Evolutionary conservation across 2,329 filamentous ascomycete species (phyloP), one percentile per base, ranked within the genome.

Genomic region (Thelonectria blattea): DNA sequence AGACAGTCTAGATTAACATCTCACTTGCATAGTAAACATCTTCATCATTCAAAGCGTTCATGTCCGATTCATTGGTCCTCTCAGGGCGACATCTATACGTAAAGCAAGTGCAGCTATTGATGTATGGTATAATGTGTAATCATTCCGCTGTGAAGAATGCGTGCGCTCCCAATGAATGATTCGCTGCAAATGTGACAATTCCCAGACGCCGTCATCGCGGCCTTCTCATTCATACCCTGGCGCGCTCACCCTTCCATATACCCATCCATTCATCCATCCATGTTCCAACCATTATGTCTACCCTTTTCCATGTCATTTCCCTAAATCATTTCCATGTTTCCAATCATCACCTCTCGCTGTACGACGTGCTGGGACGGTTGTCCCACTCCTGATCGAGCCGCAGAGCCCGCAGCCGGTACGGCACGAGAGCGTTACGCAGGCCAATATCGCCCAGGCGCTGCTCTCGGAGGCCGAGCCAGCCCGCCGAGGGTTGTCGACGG

Each of bases 331-430:
- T 30, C 34, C 7, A 15, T 14, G 15, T 37, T 14, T 14, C 34
- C 34, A 5, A 11, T 17, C 9, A 47, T 58, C 50, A 71, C 24
- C 62, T 64, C 52, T 71, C 68, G 48, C 68, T 71, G 39, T 71
- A 65, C 24, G 68, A 71, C 14, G 68, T 71, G 27, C 57, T 52
- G 3, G 68, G 68, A 2, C 68, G 67, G n/a, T 64, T 67, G 37
- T 61, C 68, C 63, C 56, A 68, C 2, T 65, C 66, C 46, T 66
- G 61, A 12, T 69, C 65, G 3, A 57, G 59, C 12, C 61, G 66
- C 60, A 68, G 50, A 15, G 61, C 61, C 24, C 69, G 68, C 65
- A 62, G 70, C n/a, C 67, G 69, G 24, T 71, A 71, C 15, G 70
- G 70, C 42, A 72, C 37, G 9, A 72, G 62, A 20, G 70, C 69